Conservation (phyloP, 331 rosid genomes). For the Acacia pycnantha region DNA sequence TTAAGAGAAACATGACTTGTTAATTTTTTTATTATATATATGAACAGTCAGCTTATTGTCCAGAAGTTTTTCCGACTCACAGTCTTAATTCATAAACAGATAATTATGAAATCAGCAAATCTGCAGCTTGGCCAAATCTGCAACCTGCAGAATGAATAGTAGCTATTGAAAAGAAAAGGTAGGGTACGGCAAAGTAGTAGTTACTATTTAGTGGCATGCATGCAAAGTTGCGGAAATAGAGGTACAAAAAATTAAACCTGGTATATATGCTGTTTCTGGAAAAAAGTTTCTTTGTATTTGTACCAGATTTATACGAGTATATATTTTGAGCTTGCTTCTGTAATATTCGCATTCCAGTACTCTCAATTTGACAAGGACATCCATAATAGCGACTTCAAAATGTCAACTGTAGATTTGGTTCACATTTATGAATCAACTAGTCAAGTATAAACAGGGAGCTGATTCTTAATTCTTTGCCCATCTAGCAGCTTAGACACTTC, state of each 20-base stretch:
- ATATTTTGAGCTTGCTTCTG: not conserved
- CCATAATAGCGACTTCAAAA: slow-evolving; percentile 27
- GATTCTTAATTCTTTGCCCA: not conserved
- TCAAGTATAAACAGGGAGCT: slow-evolving; percentile 25
- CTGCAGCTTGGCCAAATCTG: not conserved
- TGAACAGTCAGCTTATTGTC: not conserved
- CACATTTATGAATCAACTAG: slow-evolving; percentile 10
- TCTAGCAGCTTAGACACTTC: not conserved
- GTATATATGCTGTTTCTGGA: slow-evolving; percentile 22
- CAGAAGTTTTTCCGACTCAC: not conserved
- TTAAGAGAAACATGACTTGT: not conserved
- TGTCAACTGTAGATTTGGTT: slow-evolving; percentile 32
- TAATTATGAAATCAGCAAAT: not conserved
- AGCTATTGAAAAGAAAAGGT: not conserved
- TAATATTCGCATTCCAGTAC: slow-evolving; percentile 21
- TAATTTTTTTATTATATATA: not conserved
- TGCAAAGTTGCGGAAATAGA: not conserved
- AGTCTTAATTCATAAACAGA: not conserved
- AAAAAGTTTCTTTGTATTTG: slow-evolving; percentile 1
- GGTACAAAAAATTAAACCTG: slow-evolving; percentile 16
- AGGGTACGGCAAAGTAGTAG: not conserved
- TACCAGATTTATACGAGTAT: not conserved
- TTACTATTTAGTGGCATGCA: slow-evolving; percentile 29
- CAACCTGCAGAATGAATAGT: not conserved
- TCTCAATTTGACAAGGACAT: slow-evolving; percentile 38